A percentile compares a stretch with the other conserved stretches of the same genome.
Evolutionary conservation across 2,329 filamentous ascomycete genomes (phyloP).

Genomic region (Aschersonia sp.): DNA sequence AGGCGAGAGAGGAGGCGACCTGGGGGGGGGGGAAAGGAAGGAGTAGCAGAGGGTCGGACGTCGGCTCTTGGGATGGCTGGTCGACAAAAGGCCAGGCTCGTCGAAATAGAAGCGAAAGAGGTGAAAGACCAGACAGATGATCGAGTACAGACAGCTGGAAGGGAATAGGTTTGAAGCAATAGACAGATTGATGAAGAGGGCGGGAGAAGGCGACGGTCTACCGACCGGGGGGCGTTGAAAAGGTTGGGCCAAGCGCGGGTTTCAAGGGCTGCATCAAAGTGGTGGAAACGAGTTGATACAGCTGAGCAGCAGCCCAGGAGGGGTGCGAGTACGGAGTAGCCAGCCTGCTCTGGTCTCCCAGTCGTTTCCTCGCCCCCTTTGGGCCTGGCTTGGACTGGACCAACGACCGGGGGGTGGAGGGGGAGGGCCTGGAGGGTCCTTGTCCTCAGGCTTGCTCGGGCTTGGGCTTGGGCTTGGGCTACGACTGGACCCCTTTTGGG

Average conservation of each 20-base stretch:
- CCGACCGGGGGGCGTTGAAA: neutral
- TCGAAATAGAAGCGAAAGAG: neutral
- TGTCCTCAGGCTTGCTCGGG: no score
- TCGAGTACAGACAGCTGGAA: neutral
- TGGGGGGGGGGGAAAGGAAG: neutral
- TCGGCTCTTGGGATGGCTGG: constrained; percentile 9
- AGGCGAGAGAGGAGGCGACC: neutral
- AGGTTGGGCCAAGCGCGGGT: neutral
- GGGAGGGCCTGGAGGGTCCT: no score
- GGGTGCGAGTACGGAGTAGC: neutral
- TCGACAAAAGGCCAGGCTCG: neutral
- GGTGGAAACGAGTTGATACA: constrained; percentile 1
- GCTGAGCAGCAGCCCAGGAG: constrained; percentile 1
- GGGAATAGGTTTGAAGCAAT: neutral
- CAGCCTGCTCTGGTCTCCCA: no score
- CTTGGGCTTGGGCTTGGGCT: no score
- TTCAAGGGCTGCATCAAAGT: constrained; percentile 1
- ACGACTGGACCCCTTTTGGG: no score
- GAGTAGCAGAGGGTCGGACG: neutral
- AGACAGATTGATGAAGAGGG: neutral
- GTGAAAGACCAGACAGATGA: neutral
- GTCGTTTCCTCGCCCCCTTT: no score
- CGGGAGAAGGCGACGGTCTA: neutral
- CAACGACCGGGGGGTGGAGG: no score
- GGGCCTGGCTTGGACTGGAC: no score